Conservation (phyloP, 805 yeast genomes). For the Saccharomyces eubayanus region DNA sequence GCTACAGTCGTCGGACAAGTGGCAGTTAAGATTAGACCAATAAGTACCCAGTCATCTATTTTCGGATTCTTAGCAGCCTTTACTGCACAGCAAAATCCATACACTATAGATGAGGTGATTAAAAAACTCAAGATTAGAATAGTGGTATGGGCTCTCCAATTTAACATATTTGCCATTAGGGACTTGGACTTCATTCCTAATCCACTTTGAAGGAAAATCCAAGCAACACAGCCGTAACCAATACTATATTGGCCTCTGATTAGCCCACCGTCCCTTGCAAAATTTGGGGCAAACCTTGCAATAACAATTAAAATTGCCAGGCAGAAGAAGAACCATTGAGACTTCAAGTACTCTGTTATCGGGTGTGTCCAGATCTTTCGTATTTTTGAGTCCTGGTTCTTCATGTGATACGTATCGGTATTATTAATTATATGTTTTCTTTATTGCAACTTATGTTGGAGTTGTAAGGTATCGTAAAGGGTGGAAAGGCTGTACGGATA, state of each 20-base stretch:
- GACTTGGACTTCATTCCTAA: conserved; percentile 62
- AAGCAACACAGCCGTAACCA: conserved; percentile 79
- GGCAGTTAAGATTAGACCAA: conserved; percentile 75
- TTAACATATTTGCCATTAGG: conserved; percentile 50
- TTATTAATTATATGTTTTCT: neutral
- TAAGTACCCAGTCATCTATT: conserved; percentile 71
- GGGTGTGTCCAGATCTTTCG: conserved; percentile 17
- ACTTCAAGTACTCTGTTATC: conserved; percentile 13
- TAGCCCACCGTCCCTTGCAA: conserved; percentile 77
- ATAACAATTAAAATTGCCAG: conserved; percentile 67
- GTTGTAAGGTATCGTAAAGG: neutral
- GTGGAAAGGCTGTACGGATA: neutral
- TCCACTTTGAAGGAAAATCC: conserved; percentile 77
- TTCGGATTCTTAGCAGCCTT: conserved; percentile 44
- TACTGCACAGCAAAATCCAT: conserved; percentile 64
- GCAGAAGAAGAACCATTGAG: conserved; percentile 70
- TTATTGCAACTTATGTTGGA: neutral
- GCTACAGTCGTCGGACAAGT: conserved; percentile 89
- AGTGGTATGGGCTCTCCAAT: conserved; percentile 79
- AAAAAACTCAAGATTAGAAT: conserved; percentile 62
- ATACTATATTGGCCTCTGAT: conserved; percentile 68
- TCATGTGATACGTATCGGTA: neutral
- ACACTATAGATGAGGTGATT: conserved; percentile 61
- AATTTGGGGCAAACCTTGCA: conserved; percentile 70
- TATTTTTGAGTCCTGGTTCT: neutral